Percentiles rank a stretch among this genome's conserved stretches.
phyloP scores from a whole-genome alignment of 2,329 filamentous ascomycete species.

The Nothopassalora personata region DNA sequence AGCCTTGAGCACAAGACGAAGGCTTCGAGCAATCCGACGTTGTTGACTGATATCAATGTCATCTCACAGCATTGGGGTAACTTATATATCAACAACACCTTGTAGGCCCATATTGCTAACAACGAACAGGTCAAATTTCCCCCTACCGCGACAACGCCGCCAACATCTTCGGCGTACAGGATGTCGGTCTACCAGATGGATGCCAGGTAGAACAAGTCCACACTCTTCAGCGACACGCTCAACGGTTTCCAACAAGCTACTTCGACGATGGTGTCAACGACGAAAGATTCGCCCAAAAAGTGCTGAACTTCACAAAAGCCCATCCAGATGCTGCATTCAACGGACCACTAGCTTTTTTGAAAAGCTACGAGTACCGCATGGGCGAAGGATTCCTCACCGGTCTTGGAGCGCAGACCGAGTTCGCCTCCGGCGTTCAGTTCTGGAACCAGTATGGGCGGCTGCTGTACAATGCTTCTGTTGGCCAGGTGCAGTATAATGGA shows the following conservation, averaged over 20 bases:
- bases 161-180: slow-evolving; percentile 43
- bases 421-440: slow-evolving; percentile 46
- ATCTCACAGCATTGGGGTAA: slow-evolving; percentile 42
- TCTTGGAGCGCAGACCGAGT: slow-evolving; percentile 39
- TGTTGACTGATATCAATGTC: slow-evolving; percentile 31
- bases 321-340: slow-evolving; percentile 36
- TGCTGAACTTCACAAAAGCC: slow-evolving; percentile 41
- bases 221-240: slow-evolving; percentile 50
- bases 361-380: slow-evolving; percentile 47
- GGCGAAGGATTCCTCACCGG: slow-evolving; percentile 33
- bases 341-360: slow-evolving; percentile 50
- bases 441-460: slow-evolving; percentile 53
- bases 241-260: slow-evolving; percentile 47
- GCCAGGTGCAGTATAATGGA: slow-evolving; percentile 46
- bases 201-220: slow-evolving; percentile 54
- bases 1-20: background rate
- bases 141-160: slow-evolving; percentile 45
- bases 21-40: slow-evolving; percentile 3
- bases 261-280: slow-evolving; percentile 48
- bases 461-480: slow-evolving; percentile 47
- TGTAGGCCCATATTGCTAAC: background rate
- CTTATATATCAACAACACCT: background rate
- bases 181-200: slow-evolving; percentile 47
- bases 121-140: slow-evolving; percentile 36
- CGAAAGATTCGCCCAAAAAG: slow-evolving; percentile 45